Evolutionary conservation across 495 filamentous ascomycete species (phyloP), one percentile per base, ranked within the genome.

Genomic region (Delitschia confertaspora): DNA sequence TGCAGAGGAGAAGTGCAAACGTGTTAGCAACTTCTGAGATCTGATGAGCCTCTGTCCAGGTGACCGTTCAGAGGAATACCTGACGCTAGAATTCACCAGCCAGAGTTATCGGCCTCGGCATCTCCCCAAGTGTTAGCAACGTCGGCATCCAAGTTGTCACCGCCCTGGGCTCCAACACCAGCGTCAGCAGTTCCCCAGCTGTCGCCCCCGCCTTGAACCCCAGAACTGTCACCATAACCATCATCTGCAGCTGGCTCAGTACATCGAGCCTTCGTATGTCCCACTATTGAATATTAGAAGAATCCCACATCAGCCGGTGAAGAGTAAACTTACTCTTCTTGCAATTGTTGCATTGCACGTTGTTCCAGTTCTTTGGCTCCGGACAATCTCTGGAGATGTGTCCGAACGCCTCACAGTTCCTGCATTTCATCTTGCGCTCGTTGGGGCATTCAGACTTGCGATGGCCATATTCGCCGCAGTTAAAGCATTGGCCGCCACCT

Each of bases 321-420:
- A 7, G 37, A 30, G 26, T 6, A 14, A 35, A 44, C 35, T 14
- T 41, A 11, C 85, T 38, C 13, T 53, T 32, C 25, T 55, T 9
- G 26, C 56, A 60, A 42, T 53, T 56, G 40, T 36, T 44, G 46
- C 56, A 60, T 42, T 57, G 25, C 19, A 60, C 53, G 5, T 39
- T 17, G 13, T 13, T 26, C 37, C 34, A 54, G 38, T 60, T 53
- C n/a, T 22, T 45, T 6, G 53, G 53, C 31, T 50, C 21, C 16
- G 49, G 41, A 40, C 56, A 60, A 2, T 53, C 49, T 13, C 33
- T 45, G 13, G 66, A 64, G 23, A 69, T 60, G 50, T 95, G 88
- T 0, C 88, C 88, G 23, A 68, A 49, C 21, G 73, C 65, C 25
- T 85, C 76, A 42, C 82, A 86, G 65, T 91, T 87, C n/a, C 75